These are phyloP conservation scores for Oxalis stricta DNA, from an alignment of 441 rosid genomes.

Conservation along the genomic window DNA sequence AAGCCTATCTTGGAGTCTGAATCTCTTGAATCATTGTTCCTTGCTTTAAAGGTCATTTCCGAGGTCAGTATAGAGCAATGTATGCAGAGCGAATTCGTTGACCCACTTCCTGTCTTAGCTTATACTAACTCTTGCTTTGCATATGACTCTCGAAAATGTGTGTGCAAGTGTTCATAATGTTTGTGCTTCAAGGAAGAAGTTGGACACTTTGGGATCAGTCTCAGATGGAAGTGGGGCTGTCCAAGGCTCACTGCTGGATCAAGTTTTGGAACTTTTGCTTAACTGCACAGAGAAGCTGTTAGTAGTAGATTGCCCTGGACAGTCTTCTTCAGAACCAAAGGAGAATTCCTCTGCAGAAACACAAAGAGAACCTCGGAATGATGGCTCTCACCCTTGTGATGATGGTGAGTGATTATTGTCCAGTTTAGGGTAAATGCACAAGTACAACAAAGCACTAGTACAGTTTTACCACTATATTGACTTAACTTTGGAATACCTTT, in stretches of 20 bases:
- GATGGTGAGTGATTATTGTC: constrained; percentile 30
- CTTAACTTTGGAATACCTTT: too few species aligned
- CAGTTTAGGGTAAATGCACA: neutral
- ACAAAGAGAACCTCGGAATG: constrained; percentile 15
- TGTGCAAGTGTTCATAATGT: constrained; percentile 6
- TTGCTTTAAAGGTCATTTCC: constrained; percentile 60
- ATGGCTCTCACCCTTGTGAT: constrained; percentile 13
- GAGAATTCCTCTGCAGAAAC: constrained; percentile 11
- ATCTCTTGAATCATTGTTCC: constrained; percentile 30
- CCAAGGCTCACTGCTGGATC: constrained; percentile 37
- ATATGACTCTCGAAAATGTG: constrained; percentile 32
- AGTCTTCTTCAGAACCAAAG: constrained; percentile 11
- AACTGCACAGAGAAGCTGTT: constrained; percentile 46
- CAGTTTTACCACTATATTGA: too few species aligned
- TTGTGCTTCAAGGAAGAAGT: constrained; percentile 14
- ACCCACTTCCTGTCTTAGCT: constrained; percentile 53
- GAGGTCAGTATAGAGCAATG: constrained; percentile 66
- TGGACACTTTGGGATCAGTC: constrained; percentile 14
- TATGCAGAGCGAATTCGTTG: constrained; percentile 34
- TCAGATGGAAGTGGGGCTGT: constrained; percentile 30
- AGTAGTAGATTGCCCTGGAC: constrained; percentile 19
- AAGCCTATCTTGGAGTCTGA: constrained; percentile 45
- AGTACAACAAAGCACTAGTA: neutral
- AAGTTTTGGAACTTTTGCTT: constrained; percentile 55
- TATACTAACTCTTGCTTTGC: constrained; percentile 62